These are phyloP conservation scores for Heterobasidion parviporum DNA, from an alignment of 1,284 basidiomycete genomes.

Conservation along the genomic window DNA sequence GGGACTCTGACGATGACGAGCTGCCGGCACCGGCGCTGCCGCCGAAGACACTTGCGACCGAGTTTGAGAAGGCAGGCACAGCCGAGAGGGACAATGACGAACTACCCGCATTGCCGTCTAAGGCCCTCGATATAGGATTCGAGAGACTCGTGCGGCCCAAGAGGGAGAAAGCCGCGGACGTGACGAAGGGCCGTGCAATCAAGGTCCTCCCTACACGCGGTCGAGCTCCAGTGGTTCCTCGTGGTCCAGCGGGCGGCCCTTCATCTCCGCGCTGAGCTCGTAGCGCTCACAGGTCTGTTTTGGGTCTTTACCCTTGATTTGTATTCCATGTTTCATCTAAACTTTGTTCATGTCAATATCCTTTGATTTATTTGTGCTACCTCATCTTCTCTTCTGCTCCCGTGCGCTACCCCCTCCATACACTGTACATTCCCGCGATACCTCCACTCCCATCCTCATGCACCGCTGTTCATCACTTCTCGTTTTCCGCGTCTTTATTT, in stretches of 20 bases:
- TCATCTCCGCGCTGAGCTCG: not conserved
- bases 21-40: not conserved
- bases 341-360: constrained; percentile 3
- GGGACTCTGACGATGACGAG: not conserved
- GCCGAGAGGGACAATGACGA: not conserved
- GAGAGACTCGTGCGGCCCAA: too few species aligned
- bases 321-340: not conserved
- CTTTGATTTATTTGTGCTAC: not conserved
- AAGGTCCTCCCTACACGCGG: not conserved
- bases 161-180: not conserved
- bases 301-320: constrained; percentile 2
- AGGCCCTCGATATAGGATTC: too few species aligned
- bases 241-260: not conserved
- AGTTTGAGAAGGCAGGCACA: not conserved
- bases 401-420: not conserved
- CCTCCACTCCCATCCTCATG: too few species aligned
- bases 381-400: not conserved
- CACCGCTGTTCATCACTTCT: too few species aligned
- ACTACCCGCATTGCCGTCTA: not conserved
- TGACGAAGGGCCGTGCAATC: not conserved
- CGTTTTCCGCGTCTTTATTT: too few species aligned
- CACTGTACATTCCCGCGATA: not conserved
- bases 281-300: not conserved
- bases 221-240: not conserved
- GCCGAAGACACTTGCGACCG: not conserved